Evolutionary conservation across 2,329 filamentous ascomycete species (phyloP).

Genomic region (Nannizziopsis arthrosporioides): DNA sequence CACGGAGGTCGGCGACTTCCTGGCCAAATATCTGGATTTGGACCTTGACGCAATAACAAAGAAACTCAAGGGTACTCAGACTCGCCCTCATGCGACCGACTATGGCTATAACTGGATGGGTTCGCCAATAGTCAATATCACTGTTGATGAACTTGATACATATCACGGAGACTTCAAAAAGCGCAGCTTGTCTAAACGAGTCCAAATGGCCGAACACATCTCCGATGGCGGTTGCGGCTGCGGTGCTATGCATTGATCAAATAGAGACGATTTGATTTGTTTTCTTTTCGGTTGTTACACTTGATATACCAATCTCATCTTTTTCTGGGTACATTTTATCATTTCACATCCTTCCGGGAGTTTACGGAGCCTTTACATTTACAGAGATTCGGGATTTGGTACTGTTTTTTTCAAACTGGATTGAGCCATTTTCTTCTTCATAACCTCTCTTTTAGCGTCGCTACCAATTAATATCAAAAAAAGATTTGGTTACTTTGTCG

Average conservation of each 20-base stretch:
- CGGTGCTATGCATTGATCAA: constrained; percentile 18
- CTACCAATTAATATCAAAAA: too few relatives aligned
- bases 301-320: background rate
- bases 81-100: constrained; percentile 8
- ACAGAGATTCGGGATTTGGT: too few relatives aligned
- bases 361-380: background rate
- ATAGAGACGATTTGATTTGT: background rate
- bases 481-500: too few relatives aligned
- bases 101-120: constrained; percentile 32
- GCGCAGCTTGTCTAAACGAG: constrained; percentile 9
- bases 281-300: background rate
- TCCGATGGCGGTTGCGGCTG: constrained; percentile 23
- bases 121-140: constrained; percentile 27
- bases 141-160: constrained; percentile 31
- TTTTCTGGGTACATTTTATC: background rate
- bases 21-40: constrained; percentile 65
- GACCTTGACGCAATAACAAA: constrained; percentile 67
- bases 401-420: too few relatives aligned
- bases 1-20: constrained; percentile 75
- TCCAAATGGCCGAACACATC: constrained; percentile 20
- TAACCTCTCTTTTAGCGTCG: too few relatives aligned
- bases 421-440: too few relatives aligned
- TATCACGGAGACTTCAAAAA: constrained; percentile 37
- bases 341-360: background rate
- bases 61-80: constrained; percentile 46